phyloP scores from a whole-genome alignment of 2,329 filamentous ascomycete genomes.

The Cadophora sp. region DNA sequence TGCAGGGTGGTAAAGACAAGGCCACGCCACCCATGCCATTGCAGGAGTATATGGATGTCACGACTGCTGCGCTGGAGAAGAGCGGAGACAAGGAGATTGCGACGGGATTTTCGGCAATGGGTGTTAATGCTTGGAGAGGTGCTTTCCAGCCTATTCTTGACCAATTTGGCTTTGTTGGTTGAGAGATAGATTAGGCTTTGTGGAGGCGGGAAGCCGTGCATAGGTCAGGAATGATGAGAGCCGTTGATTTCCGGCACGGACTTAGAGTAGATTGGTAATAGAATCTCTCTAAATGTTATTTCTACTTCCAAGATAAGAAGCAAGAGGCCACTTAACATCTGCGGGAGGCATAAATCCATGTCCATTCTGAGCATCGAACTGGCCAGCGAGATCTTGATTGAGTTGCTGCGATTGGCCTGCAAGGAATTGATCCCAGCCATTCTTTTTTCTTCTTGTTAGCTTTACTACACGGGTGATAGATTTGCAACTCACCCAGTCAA shows the following conservation, averaged over 20 bases:
- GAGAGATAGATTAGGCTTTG: neutral
- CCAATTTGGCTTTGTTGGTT: constrained; percentile 25
- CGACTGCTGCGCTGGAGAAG: constrained; percentile 40
- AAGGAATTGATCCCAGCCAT: constrained; percentile 36
- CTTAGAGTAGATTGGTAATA: neutral
- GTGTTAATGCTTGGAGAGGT: constrained; percentile 31
- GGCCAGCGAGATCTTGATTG: constrained; percentile 13
- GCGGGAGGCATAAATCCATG: constrained; percentile 26
- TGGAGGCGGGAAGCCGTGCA: neutral
- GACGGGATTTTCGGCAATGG: constrained; percentile 40
- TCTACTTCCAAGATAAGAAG: neutral
- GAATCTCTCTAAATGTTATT: neutral
- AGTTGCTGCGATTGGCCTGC: constrained; percentile 10
- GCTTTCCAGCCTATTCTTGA: constrained; percentile 30
- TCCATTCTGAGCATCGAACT: constrained; percentile 19
- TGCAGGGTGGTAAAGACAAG: constrained; percentile 38
- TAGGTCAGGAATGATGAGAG: neutral
- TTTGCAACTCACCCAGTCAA: constrained; percentile 34
- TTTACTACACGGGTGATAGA: neutral
- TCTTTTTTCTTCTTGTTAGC: constrained; percentile 25
- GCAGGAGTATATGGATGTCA: constrained; percentile 44
- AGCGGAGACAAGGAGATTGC: constrained; percentile 42
- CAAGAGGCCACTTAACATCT: neutral
- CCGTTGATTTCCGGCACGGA: too few relatives aligned
- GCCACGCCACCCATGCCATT: constrained; percentile 42